These are phyloP conservation scores for Pichia scutulata DNA, from an alignment of 805 yeast genomes.

Conservation along the genomic window DNA sequence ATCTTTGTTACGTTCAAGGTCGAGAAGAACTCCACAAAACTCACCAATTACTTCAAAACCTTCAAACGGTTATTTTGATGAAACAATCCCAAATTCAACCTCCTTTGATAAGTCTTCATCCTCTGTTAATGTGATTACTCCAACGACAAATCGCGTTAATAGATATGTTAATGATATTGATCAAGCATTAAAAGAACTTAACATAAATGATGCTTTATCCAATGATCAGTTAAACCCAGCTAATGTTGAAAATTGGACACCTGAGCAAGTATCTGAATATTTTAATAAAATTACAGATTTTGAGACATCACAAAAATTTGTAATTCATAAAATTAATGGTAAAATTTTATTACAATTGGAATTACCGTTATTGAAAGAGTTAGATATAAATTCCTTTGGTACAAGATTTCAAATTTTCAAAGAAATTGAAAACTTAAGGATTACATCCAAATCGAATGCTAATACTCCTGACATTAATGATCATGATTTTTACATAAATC, in stretches of 20 bases:
- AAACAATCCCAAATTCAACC: neutral
- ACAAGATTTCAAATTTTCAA: constrained; percentile 88
- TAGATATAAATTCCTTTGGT: constrained; percentile 89
- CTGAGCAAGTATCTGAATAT: constrained; percentile 76
- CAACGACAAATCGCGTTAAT: constrained; percentile 11
- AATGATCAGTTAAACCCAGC: constrained; percentile 33
- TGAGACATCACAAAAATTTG: constrained; percentile 70
- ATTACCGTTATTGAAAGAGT: constrained; percentile 76
- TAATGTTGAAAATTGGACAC: constrained; percentile 63
- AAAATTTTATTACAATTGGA: constrained; percentile 78
- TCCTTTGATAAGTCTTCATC: neutral
- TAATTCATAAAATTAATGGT: constrained; percentile 85
- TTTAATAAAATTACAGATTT: constrained; percentile 63
- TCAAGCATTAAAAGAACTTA: constrained; percentile 59
- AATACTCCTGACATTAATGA: neutral
- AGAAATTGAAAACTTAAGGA: constrained; percentile 67
- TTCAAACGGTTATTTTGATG: constrained; percentile 1
- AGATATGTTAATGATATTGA: constrained; percentile 65
- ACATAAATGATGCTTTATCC: constrained; percentile 15
- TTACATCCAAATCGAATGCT: constrained; percentile 13
- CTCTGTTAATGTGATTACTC: neutral
- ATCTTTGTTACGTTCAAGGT: constrained; percentile 47
- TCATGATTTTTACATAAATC: neutral
- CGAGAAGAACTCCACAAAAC: constrained; percentile 38
- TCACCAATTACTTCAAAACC: constrained; percentile 19